Percentiles rank a stretch among this genome's conserved stretches.
These are phyloP conservation scores for Fusarium poae DNA, from an alignment of 2,329 filamentous ascomycete species.

Conservation along the genomic window DNA sequence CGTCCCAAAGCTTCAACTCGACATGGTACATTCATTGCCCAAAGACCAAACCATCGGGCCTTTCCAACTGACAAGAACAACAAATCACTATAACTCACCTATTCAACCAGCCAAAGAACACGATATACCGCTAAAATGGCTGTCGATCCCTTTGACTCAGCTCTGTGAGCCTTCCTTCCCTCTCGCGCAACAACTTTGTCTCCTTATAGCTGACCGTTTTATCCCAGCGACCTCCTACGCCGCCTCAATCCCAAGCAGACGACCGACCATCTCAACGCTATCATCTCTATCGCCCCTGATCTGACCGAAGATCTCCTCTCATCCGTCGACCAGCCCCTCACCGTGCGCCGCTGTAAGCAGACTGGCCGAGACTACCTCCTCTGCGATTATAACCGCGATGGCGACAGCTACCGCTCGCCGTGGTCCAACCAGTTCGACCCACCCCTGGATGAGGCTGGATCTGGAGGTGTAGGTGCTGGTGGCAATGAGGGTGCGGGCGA, in stretches of 20 bases:
- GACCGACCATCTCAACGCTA: constrained; percentile 85
- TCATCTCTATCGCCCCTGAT: constrained; percentile 89
- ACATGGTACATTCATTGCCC: constrained; percentile 15
- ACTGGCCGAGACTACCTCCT: constrained; percentile 95
- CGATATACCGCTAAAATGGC: constrained; percentile 55
- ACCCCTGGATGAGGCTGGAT: constrained; percentile 76
- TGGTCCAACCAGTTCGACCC: constrained; percentile 99
- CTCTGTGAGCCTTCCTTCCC: constrained; percentile 69
- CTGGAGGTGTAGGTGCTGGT: constrained; percentile 64
- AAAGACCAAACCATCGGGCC: constrained; percentile 10
- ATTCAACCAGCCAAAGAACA: neutral
- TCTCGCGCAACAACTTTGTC: constrained; percentile 10
- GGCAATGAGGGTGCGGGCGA: constrained; percentile 76
- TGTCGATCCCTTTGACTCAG: constrained; percentile 79
- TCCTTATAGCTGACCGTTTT: constrained; percentile 28
- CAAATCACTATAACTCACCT: neutral
- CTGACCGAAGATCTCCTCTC: constrained; percentile 98
- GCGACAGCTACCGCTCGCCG: constrained; percentile 96
- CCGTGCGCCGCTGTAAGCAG: constrained; percentile 86
- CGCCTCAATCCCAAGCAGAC: constrained; percentile 96
- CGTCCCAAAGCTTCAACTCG: constrained; percentile 40
- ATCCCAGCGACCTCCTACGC: constrained; percentile 91
- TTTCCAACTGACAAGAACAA: constrained; percentile 4
- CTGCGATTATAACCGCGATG: constrained; percentile 99
- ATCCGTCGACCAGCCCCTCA: constrained; percentile 95